These are phyloP conservation scores for Mycena leptocephala DNA, from an alignment of 768 basidiomycete genomes.

Conservation along the genomic window DNA sequence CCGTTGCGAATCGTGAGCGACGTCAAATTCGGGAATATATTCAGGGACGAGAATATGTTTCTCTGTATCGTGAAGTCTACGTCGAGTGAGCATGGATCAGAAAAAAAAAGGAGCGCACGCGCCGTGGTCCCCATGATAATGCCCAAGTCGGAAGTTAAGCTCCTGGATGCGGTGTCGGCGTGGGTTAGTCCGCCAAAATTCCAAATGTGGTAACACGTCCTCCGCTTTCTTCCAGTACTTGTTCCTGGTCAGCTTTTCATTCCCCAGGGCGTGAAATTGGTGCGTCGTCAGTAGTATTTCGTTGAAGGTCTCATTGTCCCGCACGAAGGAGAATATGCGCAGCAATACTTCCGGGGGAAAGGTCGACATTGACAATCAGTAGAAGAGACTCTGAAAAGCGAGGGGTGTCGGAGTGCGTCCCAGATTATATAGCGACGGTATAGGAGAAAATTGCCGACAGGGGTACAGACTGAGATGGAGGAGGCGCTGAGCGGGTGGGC, in stretches of 20 bases:
- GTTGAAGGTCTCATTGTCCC: not conserved
- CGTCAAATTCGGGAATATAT: not conserved
- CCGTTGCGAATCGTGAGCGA: constrained; percentile 3
- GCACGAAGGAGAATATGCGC: not conserved
- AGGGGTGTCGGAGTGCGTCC: too few relatives aligned
- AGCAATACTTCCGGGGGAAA: not conserved
- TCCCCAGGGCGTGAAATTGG: not conserved
- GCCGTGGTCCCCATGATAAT: too few relatives aligned
- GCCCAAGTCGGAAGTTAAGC: not conserved
- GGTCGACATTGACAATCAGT: too few relatives aligned
- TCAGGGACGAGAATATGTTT: not conserved
- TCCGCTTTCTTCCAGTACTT: too few relatives aligned
- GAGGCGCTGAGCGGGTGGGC: too few relatives aligned
- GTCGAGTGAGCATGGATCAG: too few relatives aligned
- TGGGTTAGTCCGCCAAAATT: not conserved
- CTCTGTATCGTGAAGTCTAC: not conserved
- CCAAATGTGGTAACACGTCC: not conserved
- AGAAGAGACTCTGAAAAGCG: too few relatives aligned
- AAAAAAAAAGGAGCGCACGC: too few relatives aligned
- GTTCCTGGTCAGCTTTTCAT: too few relatives aligned
- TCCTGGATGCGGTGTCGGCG: not conserved
- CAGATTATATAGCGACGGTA: too few relatives aligned
- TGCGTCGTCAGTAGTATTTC: not conserved
- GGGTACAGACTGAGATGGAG: too few relatives aligned
- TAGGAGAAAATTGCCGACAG: too few relatives aligned